phyloP scores from a whole-genome alignment of 495 filamentous ascomycete genomes.

The Melanomma pulvis-pyrius region DNA sequence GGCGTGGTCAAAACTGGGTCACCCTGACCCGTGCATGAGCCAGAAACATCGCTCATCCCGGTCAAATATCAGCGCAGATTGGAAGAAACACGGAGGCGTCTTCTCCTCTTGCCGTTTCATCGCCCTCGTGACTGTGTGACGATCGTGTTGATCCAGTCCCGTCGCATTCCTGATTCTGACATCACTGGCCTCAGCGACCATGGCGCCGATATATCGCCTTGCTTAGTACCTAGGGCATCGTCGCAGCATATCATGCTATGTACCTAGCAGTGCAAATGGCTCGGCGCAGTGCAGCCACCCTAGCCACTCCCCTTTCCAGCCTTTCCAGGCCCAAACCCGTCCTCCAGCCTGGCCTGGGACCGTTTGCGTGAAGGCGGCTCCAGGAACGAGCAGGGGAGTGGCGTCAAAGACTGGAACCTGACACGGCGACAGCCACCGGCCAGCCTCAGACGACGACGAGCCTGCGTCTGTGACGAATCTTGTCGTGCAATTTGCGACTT shows the following conservation, averaged over 20 bases:
- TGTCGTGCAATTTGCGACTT: constrained; percentile 14
- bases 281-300: neutral
- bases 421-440: constrained; percentile 29
- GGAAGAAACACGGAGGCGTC: constrained; percentile 39
- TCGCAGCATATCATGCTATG: neutral
- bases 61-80: constrained; percentile 27
- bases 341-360: neutral
- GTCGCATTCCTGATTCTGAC: constrained; percentile 26
- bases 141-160: constrained; percentile 34
- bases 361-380: constrained; percentile 8
- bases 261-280: constrained; percentile 28
- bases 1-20: constrained; percentile 26
- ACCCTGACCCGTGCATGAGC: constrained; percentile 38
- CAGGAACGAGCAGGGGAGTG: constrained; percentile 33
- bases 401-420: constrained; percentile 29
- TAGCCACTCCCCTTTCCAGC: constrained; percentile 18
- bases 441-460: constrained; percentile 8
- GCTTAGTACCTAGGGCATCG: constrained; percentile 15
- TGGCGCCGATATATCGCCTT: neutral
- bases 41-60: constrained; percentile 40
- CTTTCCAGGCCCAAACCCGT: constrained; percentile 30
- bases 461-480: neutral
- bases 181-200: constrained; percentile 7
- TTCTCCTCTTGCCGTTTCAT: constrained; percentile 34
- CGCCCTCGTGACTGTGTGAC: constrained; percentile 40